Base-by-base conservation (phyloP, 805 yeast genomes). In the Barnettozyma pratensis region DNA sequence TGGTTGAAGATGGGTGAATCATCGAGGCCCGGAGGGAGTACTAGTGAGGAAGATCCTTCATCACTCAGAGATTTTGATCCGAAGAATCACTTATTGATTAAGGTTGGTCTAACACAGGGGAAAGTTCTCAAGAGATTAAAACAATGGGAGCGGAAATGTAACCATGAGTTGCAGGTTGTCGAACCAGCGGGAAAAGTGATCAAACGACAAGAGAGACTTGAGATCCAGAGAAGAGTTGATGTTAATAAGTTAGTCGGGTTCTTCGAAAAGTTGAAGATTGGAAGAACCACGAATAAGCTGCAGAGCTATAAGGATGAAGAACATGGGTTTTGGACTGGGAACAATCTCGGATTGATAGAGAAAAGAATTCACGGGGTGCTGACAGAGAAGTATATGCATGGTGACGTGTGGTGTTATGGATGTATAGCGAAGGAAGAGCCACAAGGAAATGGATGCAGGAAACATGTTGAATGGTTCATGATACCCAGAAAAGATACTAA, bases 391-490 rank as follows among this genome's bases (percentile, higher is more conserved):
- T 61, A 47, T 42, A 63, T 62, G 0, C 44, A 53, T 30, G 65
- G 64, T 4, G 55, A 59, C 42, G 55, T 60, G 25, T 30, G 38
- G 4, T 61, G 65, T 41, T 49, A 49, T 39, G 63, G 61, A 0
- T 61, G 65, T 39, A 46, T 44, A 35, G 37, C 36, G 4, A 51
- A 37, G 3, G 42, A 38, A 3, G 19, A 39, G 8, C 48, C 47
- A 7, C 12, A 10, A 31, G 12, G 7, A 6, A 10, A 8, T 10
- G 14, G 28, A 5, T 47, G 46, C 30, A 59, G 62, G 1, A 44
- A 55, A 3, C 65, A 61, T 39, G 41, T 51, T 11, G 65, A 61
- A 37, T 61, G 65, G 65, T 61, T 61, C 40, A 43, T 55, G 34
- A 46, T 61, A 1, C 54, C 56, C 7, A 47, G 64, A 38, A 42